phyloP scores from a whole-genome alignment of 1,139 yeast genomes.

The Dujonia santamariae region DNA sequence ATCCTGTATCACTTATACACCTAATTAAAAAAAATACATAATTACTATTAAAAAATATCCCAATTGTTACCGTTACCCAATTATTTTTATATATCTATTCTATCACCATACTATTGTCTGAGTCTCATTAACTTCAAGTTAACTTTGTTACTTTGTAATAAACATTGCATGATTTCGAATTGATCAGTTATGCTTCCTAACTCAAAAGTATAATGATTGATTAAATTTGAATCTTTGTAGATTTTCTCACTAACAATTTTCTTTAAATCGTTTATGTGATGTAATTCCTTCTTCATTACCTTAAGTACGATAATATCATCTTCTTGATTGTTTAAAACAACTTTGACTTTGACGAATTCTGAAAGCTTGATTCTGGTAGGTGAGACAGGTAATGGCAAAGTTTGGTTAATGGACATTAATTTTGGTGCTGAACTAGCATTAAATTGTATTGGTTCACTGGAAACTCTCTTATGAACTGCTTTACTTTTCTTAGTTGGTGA shows the following conservation, averaged over 20 bases:
- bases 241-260: conserved; percentile 30
- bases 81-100: too few relatives aligned
- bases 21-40: too few relatives aligned
- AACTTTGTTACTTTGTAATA: conserved; percentile 25
- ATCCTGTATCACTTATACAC: too few relatives aligned
- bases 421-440: background rate
- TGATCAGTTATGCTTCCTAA: conserved; percentile 14
- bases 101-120: too few relatives aligned
- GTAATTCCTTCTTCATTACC: conserved; percentile 23
- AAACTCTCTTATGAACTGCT: too few relatives aligned
- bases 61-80: too few relatives aligned
- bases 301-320: conserved; percentile 32
- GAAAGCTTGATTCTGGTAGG: conserved; percentile 7
- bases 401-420: background rate
- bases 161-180: conserved; percentile 20
- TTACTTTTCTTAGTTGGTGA: conserved; percentile 4
- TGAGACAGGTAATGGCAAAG: too few relatives aligned
- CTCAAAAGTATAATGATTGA: conserved; percentile 27
- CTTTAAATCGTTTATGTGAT: conserved; percentile 29
- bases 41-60: too few relatives aligned
- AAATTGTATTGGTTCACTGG: too few relatives aligned
- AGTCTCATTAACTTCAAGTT: conserved; percentile 24
- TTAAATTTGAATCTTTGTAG: conserved; percentile 30
- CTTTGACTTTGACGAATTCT: conserved; percentile 30
- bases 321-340: conserved; percentile 27